A percentile compares a stretch with the other conserved stretches of the same genome.
Evolutionary conservation across 768 basidiomycete genomes (phyloP).

Genomic region (Arthromyces matolae): DNA sequence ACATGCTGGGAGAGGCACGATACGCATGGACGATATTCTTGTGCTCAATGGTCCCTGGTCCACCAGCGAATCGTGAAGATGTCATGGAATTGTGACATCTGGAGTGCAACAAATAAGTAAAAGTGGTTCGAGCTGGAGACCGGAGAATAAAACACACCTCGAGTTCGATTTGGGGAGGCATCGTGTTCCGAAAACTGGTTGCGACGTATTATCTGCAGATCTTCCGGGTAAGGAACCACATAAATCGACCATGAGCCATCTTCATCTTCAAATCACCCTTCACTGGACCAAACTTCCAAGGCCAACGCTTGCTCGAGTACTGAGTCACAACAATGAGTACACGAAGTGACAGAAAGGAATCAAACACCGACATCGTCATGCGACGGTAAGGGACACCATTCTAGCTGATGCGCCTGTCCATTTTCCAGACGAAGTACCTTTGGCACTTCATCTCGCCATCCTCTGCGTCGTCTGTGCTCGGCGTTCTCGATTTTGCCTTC

Average conservation of each 20-base stretch:
- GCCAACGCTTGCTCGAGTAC: constrained; percentile 13
- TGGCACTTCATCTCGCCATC: constrained; percentile 65
- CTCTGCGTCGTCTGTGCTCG: constrained; percentile 25
- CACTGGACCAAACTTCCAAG: constrained; percentile 74
- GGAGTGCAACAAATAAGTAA: background rate
- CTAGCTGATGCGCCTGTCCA: constrained; percentile 75
- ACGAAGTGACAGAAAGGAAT: background rate
- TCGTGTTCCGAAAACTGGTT: constrained; percentile 45
- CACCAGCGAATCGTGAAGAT: constrained; percentile 66
- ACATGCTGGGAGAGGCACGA: constrained; percentile 65
- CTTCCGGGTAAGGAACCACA: constrained; percentile 74
- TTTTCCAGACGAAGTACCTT: constrained; percentile 77
- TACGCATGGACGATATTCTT: constrained; percentile 78
- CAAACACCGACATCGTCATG: constrained; percentile 47
- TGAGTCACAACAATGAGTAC: constrained; percentile 1
- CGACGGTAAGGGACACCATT: constrained; percentile 91
- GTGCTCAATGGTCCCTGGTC: constrained; percentile 75
- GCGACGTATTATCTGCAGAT: constrained; percentile 23
- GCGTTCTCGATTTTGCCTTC: background rate
- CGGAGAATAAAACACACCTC: constrained; percentile 46
- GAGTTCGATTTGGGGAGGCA: constrained; percentile 56
- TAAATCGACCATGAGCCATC: constrained; percentile 84
- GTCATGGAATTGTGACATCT: constrained; percentile 69
- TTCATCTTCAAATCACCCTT: constrained; percentile 81
- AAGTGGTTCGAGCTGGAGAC: too few relatives aligned